Base-by-base conservation (phyloP, 305 asterid genomes). In the Rubia peregrina region DNA sequence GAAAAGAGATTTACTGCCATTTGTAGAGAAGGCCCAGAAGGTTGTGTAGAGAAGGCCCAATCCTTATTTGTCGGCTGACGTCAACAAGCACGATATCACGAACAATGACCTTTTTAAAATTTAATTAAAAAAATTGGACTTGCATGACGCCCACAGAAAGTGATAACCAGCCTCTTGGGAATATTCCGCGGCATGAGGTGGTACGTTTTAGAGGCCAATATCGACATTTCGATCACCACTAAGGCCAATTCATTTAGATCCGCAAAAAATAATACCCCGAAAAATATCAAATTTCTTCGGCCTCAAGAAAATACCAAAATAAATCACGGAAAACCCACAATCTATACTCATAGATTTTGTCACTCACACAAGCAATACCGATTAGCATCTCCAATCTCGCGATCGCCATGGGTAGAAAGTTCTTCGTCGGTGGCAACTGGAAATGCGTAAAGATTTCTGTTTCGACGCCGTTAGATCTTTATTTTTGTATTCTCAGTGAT, bases 371-470 rank as follows among this genome's bases (percentile, higher is more conserved):
- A 13, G 12, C 48, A 36, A 6, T 7, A 22, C 33, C 19, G 41
- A 7, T 16, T 64, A 11, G 42, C 24, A 55, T 61, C 68, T 49
- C 64, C 10, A 74, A 36, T 80, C 67, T 83, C 81, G 80, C 71
- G 59, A 79, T 83, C 85, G 40, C 49, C 46, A 85, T 94, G 99
- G 98, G 77, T 77, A 83, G 99, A 66, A 91, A 79, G 26, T 94
- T 91, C 88, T 89, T 94, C 93, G 88, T 94, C 82, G 99, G 99
- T 65, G 99, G 99, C 76, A 94, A 94, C 95, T 94, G 99, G 99
- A 94, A 94, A 94, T 94, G 99, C 90, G 99, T 94, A 80, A 85
- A 92, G 46, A 41, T 75, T 33, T 21, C 26, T 19, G 8, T 65
- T 70, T 61, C 4, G 38, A 26, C 5, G 41, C 49, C 62, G 6